These are phyloP conservation scores for Populus euphratica DNA, from an alignment of 345 rosid species.

Conservation along the genomic window DNA sequence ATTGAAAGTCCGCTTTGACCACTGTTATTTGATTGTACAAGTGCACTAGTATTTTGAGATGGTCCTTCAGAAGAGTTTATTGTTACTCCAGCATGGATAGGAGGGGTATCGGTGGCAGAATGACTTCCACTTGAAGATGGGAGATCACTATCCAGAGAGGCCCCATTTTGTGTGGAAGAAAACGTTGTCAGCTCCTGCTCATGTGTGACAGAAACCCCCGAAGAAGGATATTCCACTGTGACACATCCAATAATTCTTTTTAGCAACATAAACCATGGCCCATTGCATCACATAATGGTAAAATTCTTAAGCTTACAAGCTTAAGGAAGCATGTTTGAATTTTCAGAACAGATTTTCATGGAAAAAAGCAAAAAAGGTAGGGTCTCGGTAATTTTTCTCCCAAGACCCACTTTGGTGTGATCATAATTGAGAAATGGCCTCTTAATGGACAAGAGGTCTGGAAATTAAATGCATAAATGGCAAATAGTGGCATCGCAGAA, in stretches of 20 bases:
- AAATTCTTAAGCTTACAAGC: too few relatives aligned
- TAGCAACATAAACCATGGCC: too few relatives aligned
- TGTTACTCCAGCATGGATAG: constrained; percentile 24
- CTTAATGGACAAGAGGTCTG: too few relatives aligned
- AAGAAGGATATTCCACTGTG: constrained; percentile 52
- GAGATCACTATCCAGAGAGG: constrained; percentile 27
- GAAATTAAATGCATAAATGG: neutral
- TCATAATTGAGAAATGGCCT: too few relatives aligned
- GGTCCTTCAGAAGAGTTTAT: constrained; percentile 34
- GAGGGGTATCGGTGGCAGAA: constrained; percentile 33
- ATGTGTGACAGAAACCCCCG: constrained; percentile 33
- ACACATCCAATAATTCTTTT: too few relatives aligned
- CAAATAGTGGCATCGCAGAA: neutral
- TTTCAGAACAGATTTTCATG: too few relatives aligned
- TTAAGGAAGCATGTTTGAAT: too few relatives aligned
- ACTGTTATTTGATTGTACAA: constrained; percentile 43
- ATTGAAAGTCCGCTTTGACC: constrained; percentile 56
- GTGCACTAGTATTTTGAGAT: constrained; percentile 36
- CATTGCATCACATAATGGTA: too few relatives aligned
- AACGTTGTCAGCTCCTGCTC: constrained; percentile 54
- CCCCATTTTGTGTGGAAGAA: constrained; percentile 36
- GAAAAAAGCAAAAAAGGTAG: too few relatives aligned
- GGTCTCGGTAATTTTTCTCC: too few relatives aligned
- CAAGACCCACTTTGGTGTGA: too few relatives aligned
- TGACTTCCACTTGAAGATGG: constrained; percentile 38